Evolutionary conservation across 2,329 filamentous ascomycete genomes (phyloP).

Genomic region (Claviceps fusiformis): DNA sequence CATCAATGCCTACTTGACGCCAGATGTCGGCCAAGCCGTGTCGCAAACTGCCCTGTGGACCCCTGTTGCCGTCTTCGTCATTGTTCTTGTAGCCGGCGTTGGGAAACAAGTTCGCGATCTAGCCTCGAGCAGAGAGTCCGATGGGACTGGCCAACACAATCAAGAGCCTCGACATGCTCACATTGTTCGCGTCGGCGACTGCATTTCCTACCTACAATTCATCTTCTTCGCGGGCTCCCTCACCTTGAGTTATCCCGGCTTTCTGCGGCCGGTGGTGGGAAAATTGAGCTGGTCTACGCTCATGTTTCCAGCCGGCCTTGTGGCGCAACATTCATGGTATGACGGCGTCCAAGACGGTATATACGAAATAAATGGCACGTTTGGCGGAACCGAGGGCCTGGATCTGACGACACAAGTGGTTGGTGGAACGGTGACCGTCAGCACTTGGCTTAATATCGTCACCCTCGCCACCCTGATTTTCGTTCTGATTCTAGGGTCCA

Average conservation of each 20-base stretch:
- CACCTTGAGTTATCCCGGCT: slow-evolving; percentile 60
- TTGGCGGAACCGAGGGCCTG: slow-evolving; percentile 39
- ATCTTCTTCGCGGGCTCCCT: slow-evolving; percentile 56
- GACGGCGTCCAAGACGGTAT: slow-evolving; percentile 35
- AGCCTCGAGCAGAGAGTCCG: neutral
- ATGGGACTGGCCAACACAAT: neutral
- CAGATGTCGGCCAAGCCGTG: neutral
- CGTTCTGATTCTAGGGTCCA: slow-evolving; percentile 42
- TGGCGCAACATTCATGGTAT: slow-evolving; percentile 13
- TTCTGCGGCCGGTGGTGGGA: slow-evolving; percentile 56
- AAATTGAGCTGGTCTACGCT: slow-evolving; percentile 27
- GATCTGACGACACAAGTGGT: slow-evolving; percentile 55
- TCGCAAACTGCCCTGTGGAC: neutral
- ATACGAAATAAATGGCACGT: slow-evolving; percentile 53
- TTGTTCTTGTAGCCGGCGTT: neutral
- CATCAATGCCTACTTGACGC: slow-evolving; percentile 1
- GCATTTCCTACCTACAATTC: slow-evolving; percentile 64
- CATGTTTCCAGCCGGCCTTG: slow-evolving; percentile 34
- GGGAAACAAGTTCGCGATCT: neutral
- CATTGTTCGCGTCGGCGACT: slow-evolving; percentile 28
- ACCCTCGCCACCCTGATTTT: slow-evolving; percentile 46
- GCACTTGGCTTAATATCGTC: slow-evolving; percentile 57
- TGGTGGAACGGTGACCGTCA: slow-evolving; percentile 45
- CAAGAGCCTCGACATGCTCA: neutral
- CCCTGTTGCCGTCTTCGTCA: neutral